These are phyloP conservation scores for Penicillium polonicum DNA, from an alignment of 2,329 filamentous ascomycete species.

Conservation along the genomic window DNA sequence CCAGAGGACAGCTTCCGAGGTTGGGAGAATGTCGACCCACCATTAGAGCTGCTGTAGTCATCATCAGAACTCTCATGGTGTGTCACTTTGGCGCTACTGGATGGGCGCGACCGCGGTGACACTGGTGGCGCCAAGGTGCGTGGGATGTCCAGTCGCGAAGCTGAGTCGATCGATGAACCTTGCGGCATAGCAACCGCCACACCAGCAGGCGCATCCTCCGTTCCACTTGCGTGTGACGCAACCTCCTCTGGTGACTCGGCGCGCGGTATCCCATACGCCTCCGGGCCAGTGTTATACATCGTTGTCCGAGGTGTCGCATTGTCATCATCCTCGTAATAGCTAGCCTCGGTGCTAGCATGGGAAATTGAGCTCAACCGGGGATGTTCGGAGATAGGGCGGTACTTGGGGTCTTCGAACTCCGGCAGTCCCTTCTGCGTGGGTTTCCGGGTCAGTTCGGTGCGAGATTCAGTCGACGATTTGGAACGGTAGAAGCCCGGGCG, in stretches of 20 bases:
- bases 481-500: conserved; percentile 81
- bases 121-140: conserved; percentile 47
- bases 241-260: conserved; percentile 37
- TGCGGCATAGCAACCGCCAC: conserved; percentile 24
- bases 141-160: conserved; percentile 39
- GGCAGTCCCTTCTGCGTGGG: conserved; percentile 41
- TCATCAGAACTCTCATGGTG: conserved; percentile 66
- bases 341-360: conserved; percentile 30
- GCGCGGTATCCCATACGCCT: conserved; percentile 28
- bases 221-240: conserved; percentile 12
- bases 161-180: conserved; percentile 40
- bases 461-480: conserved; percentile 59
- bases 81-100: conserved; percentile 58
- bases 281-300: conserved; percentile 16
- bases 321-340: conserved; percentile 36
- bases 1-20: conserved; percentile 76
- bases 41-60: conserved; percentile 61
- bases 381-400: conserved; percentile 70
- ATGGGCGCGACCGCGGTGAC: conserved; percentile 44
- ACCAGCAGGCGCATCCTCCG: conserved; percentile 21
- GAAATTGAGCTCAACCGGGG: conserved; percentile 67
- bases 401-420: conserved; percentile 46
- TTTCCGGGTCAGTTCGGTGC: conserved; percentile 32
- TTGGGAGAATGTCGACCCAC: conserved; percentile 63
- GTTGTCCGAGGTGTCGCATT: conserved; percentile 32